phyloP scores from a whole-genome alignment of 352 stramenopile genomes.

The Globisporangium splendens region DNA sequence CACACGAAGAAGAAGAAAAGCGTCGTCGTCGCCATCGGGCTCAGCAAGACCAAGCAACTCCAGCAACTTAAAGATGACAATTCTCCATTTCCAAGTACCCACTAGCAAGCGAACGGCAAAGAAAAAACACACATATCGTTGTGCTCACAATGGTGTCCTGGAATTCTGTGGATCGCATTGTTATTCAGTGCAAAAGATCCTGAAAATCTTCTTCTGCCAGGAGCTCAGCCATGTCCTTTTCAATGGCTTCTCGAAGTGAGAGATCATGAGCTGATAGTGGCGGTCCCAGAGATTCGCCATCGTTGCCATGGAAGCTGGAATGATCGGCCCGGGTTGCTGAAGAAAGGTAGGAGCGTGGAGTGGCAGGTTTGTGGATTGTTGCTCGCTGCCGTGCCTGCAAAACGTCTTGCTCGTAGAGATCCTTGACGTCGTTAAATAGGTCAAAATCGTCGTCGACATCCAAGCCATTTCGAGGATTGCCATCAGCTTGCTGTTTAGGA shows the following conservation, averaged over 20 bases:
- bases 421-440: conserved; percentile 22
- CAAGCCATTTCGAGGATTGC: neutral
- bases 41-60: too few relatives aligned
- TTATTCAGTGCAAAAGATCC: too few relatives aligned
- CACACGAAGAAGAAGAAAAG: too few relatives aligned
- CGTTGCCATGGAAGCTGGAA: neutral
- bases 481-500: too few relatives aligned
- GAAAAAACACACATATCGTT: too few relatives aligned
- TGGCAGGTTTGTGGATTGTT: neutral
- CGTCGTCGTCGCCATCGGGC: too few relatives aligned
- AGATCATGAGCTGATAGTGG: conserved; percentile 11
- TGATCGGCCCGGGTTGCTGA: neutral
- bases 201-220: conserved; percentile 19
- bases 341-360: conserved; percentile 13
- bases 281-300: neutral
- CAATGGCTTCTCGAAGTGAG: conserved; percentile 30
- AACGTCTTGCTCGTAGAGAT: conserved; percentile 27
- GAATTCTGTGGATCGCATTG: too few relatives aligned
- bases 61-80: too few relatives aligned
- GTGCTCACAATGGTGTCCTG: too few relatives aligned
- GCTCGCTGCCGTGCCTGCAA: conserved; percentile 9
- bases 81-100: too few relatives aligned
- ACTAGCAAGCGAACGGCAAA: too few relatives aligned
- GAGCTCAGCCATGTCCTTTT: conserved; percentile 32
- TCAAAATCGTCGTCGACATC: conserved; percentile 19